These are phyloP conservation scores for Syzygium oleosum DNA, from an alignment of 345 rosid genomes.

Conservation along the genomic window DNA sequence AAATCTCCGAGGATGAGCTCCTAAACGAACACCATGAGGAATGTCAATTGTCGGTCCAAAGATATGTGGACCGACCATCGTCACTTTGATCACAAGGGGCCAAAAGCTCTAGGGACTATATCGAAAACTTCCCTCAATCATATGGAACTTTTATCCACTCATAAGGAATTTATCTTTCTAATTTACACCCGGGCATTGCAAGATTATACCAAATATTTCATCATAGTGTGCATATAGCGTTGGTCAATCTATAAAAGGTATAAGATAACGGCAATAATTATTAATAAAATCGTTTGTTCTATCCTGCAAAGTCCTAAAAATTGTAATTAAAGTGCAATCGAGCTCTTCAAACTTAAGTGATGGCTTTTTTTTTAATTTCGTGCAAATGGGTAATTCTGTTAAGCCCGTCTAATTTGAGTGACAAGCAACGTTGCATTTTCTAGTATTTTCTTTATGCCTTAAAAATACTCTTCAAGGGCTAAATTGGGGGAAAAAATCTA, in stretches of 20 bases:
- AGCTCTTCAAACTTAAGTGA: background rate
- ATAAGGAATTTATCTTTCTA: background rate
- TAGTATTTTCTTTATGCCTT: background rate
- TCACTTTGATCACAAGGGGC: background rate
- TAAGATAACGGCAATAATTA: background rate
- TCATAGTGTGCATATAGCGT: fast-evolving
- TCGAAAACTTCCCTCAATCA: background rate
- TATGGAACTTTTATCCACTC: background rate
- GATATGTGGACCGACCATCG: background rate
- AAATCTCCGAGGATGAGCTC: background rate
- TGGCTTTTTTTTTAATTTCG: too few relatives aligned
- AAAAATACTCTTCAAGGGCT: background rate
- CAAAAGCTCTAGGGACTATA: background rate
- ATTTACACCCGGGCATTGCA: background rate
- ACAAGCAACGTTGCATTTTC: background rate
- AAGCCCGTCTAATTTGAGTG: background rate
- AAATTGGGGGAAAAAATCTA: background rate
- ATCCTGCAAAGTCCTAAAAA: background rate
- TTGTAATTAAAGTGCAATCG: background rate
- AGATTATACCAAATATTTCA: background rate
- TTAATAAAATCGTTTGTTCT: background rate
- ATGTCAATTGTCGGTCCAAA: background rate
- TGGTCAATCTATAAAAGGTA: too few relatives aligned
- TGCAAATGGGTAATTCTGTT: background rate
- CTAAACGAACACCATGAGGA: background rate